Conservation (phyloP, 805 yeast genomes). For the Torulaspora quercuum region DNA sequence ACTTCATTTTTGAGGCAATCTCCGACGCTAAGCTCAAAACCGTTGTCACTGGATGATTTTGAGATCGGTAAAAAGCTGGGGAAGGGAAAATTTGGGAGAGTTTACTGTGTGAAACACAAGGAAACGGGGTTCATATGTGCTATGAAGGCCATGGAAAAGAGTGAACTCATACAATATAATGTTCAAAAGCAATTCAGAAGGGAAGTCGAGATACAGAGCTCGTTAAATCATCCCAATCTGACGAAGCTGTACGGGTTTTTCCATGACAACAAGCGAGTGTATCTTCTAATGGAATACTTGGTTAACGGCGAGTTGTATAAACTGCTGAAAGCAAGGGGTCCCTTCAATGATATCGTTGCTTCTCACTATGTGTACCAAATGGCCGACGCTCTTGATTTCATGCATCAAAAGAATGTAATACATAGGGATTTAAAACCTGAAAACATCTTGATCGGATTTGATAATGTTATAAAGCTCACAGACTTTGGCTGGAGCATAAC, state of each 20-base stretch:
- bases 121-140: slow-evolving; percentile 80
- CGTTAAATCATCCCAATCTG: slow-evolving; percentile 72
- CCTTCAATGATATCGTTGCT: slow-evolving; percentile 71
- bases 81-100: slow-evolving; percentile 90
- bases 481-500: slow-evolving; percentile 95
- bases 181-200: slow-evolving; percentile 83
- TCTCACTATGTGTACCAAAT: slow-evolving; percentile 79
- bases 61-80: slow-evolving; percentile 87
- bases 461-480: slow-evolving; percentile 75
- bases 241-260: slow-evolving; percentile 83
- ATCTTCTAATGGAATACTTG: slow-evolving; percentile 79
- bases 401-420: slow-evolving; percentile 76
- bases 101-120: slow-evolving; percentile 81
- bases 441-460: slow-evolving; percentile 72
- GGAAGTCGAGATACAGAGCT: slow-evolving; percentile 87
- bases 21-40: slow-evolving; percentile 11
- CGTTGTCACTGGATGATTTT: slow-evolving; percentile 49
- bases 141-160: slow-evolving; percentile 83
- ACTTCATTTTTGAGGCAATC: slow-evolving; percentile 3
- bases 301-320: slow-evolving; percentile 84
- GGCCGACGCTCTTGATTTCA: slow-evolving; percentile 70
- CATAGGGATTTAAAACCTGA: slow-evolving; percentile 96
- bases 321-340: slow-evolving; percentile 57
- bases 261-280: slow-evolving; percentile 75
- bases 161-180: slow-evolving; percentile 67